Evolutionary conservation across 345 rosid species (phyloP).

Genomic region (Boechera retrofracta): DNA sequence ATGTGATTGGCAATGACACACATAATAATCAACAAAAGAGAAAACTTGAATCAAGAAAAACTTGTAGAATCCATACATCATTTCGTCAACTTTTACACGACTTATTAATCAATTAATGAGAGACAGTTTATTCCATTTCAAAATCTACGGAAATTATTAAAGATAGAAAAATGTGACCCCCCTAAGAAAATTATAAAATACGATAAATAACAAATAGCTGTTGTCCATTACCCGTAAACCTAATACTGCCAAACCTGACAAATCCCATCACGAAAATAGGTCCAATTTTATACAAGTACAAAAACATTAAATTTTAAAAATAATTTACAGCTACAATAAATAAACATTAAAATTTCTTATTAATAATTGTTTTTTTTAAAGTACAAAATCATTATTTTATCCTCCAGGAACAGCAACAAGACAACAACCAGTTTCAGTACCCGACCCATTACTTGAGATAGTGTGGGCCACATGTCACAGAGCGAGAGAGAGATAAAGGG

Average conservation of each 20-base stretch:
- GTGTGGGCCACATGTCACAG: conserved; percentile 40
- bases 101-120: not conserved
- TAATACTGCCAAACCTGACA: conserved; percentile 46
- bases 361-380: not conserved
- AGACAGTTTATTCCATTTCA: not conserved
- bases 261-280: conserved; percentile 43
- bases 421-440: conserved; percentile 43
- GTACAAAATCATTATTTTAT: not conserved
- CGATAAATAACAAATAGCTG: conserved; percentile 31
- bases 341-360: not conserved
- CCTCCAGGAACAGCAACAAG: conserved; percentile 44
- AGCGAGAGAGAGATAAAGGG: not conserved
- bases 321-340: conserved; percentile 19
- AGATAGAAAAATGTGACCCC: conserved; percentile 21
- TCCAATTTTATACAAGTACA: conserved; percentile 32
- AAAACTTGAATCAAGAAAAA: no score
- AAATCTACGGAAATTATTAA: not conserved
- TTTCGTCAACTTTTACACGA: not conserved
- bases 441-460: conserved; percentile 36
- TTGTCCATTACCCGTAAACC: conserved; percentile 41
- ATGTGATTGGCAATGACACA: not conserved
- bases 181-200: not conserved
- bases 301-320: not conserved
- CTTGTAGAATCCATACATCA: not conserved
- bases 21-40: no score